phyloP scores from a whole-genome alignment of 2,329 filamentous ascomycete species.

The Dactylellina cionopaga region DNA sequence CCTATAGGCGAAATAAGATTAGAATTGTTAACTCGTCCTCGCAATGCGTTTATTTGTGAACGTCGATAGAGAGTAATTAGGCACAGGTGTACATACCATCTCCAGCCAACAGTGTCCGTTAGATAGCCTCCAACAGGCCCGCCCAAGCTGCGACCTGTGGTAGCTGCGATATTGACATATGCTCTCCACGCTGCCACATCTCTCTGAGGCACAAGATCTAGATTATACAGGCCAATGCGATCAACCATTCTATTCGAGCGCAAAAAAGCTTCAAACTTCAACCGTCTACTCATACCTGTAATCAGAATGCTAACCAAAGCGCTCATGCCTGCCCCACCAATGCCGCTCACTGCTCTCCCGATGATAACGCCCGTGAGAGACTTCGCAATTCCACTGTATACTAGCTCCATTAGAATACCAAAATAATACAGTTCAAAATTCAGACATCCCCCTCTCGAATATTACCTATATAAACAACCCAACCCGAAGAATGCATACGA shows the following conservation, averaged over 20 bases:
- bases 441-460: constrained; percentile 25
- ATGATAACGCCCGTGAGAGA: constrained; percentile 65
- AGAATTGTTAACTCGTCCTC: too few species aligned
- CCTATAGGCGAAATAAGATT: constrained; percentile 58
- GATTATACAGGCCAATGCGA: constrained; percentile 52
- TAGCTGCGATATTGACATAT: constrained; percentile 67
- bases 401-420: neutral
- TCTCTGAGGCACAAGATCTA: constrained; percentile 66
- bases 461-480: constrained; percentile 62
- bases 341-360: constrained; percentile 66
- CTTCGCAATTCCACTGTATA: constrained; percentile 62
- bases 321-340: constrained; percentile 66
- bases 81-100: constrained; percentile 65
- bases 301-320: constrained; percentile 67
- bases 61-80: neutral
- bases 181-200: constrained; percentile 68
- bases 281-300: constrained; percentile 62
- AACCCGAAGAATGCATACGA: constrained; percentile 66
- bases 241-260: neutral
- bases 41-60: too few species aligned
- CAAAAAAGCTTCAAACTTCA: neutral
- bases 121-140: constrained; percentile 70
- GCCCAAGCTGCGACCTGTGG: constrained; percentile 66
- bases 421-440: neutral
- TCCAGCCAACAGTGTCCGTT: constrained; percentile 72